Conservation (phyloP, 768 basidiomycete species). For the Kwoniella dejecticola region DNA sequence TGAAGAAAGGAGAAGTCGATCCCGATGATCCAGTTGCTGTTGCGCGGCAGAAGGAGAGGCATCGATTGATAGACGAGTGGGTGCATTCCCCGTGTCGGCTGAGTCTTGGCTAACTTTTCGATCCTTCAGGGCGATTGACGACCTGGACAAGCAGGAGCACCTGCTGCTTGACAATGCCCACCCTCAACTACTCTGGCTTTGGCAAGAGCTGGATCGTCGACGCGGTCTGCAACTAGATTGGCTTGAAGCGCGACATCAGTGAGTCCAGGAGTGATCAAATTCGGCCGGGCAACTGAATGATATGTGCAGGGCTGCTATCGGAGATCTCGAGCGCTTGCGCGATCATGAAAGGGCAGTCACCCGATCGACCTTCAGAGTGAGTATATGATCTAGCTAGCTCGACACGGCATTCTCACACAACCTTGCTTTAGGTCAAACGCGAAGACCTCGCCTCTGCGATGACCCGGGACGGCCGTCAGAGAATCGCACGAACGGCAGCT, state of each 20-base stretch:
- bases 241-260: constrained; percentile 16
- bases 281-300: background rate
- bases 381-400: constrained; percentile 2
- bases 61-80: constrained; percentile 45
- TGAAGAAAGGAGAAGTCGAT: constrained; percentile 45
- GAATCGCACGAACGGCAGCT: constrained; percentile 6
- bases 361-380: constrained; percentile 27
- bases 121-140: constrained; percentile 31
- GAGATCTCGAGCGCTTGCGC: constrained; percentile 23
- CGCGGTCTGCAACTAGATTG: constrained; percentile 16
- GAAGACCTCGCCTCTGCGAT: constrained; percentile 18
- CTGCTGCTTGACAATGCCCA: constrained; percentile 26
- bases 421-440: constrained; percentile 4
- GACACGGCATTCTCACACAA: background rate
- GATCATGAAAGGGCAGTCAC: constrained; percentile 21
- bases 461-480: constrained; percentile 14
- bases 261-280: background rate
- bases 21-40: constrained; percentile 45
- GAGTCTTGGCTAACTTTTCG: background rate
- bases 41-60: constrained; percentile 36
- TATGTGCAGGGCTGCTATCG: constrained; percentile 16
- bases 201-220: constrained; percentile 33
- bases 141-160: constrained; percentile 35
- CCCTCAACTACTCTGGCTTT: constrained; percentile 30
- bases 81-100: background rate